A percentile compares a stretch with the other conserved stretches of the same genome.
These are phyloP conservation scores for Botrytis cinerea DNA, from an alignment of 2,329 filamentous ascomycete genomes.

Conservation along the genomic window DNA sequence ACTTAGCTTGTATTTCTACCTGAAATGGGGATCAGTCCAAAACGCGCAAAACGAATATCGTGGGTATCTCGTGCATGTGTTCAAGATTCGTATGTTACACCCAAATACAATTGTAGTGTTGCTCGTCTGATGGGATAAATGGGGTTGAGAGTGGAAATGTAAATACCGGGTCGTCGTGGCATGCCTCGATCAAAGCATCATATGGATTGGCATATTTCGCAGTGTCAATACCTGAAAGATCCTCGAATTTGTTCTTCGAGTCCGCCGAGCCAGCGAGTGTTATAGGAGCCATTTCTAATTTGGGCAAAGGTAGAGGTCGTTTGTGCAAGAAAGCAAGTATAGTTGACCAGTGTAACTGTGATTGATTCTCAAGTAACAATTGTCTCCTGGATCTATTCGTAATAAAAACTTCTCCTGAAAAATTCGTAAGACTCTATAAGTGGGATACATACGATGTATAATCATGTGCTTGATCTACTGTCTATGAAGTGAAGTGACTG, in stretches of 20 bases:
- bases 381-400: not conserved
- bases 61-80: not conserved
- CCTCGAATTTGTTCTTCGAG: slow-evolving; percentile 41
- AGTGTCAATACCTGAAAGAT: slow-evolving; percentile 41
- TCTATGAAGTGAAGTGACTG: not conserved
- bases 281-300: slow-evolving; percentile 29
- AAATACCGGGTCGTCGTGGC: slow-evolving; percentile 38
- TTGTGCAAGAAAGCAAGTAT: not conserved
- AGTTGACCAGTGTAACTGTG: not conserved
- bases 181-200: slow-evolving; percentile 42
- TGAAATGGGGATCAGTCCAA: slow-evolving; percentile 22
- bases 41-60: not conserved
- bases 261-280: slow-evolving; percentile 33
- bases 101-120: not conserved
- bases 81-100: not conserved
- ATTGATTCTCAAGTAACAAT: not conserved
- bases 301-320: not conserved
- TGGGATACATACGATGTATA: not conserved
- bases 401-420: not conserved
- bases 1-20: slow-evolving; percentile 47
- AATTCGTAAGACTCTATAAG: not conserved
- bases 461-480: not conserved
- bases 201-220: slow-evolving; percentile 39
- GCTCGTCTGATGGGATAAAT: not conserved
- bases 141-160: not conserved